Evolutionary conservation across 495 filamentous ascomycete genomes (phyloP).

Genomic region (Friedmanniomyces simplex): DNA sequence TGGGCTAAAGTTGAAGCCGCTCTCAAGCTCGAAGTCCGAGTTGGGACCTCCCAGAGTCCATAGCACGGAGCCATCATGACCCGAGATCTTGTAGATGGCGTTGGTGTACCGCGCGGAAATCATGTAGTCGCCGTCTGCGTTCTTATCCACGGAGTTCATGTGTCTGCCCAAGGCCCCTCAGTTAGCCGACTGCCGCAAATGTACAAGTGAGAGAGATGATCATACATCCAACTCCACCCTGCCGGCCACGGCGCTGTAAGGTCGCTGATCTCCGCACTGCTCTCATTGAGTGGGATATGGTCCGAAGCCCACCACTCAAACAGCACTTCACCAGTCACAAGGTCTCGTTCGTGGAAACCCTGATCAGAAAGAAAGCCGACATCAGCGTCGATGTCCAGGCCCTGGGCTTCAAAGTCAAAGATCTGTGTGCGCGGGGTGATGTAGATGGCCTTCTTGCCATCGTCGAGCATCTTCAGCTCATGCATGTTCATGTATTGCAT

Average conservation of each 20-base stretch:
- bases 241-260: too few species aligned
- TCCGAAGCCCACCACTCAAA: too few species aligned
- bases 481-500: background rate
- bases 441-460: background rate
- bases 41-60: conserved; percentile 19
- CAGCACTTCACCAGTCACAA: too few species aligned
- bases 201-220: too few species aligned
- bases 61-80: conserved; percentile 9
- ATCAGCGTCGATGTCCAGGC: too few species aligned
- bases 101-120: conserved; percentile 13
- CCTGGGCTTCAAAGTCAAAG: background rate
- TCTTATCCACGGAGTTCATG: conserved; percentile 21
- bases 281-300: too few species aligned
- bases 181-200: too few species aligned
- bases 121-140: conserved; percentile 15
- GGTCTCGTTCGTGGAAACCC: too few species aligned
- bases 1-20: conserved; percentile 8
- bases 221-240: too few species aligned
- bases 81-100: conserved; percentile 12
- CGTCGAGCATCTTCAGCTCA: background rate
- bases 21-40: background rate
- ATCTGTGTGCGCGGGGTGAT: background rate
- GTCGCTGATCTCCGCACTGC: too few species aligned
- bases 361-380: too few species aligned
- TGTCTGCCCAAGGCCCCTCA: too few species aligned